phyloP scores from a whole-genome alignment of 2,329 filamentous ascomycete genomes.

The Aspergillus calidoustus region DNA sequence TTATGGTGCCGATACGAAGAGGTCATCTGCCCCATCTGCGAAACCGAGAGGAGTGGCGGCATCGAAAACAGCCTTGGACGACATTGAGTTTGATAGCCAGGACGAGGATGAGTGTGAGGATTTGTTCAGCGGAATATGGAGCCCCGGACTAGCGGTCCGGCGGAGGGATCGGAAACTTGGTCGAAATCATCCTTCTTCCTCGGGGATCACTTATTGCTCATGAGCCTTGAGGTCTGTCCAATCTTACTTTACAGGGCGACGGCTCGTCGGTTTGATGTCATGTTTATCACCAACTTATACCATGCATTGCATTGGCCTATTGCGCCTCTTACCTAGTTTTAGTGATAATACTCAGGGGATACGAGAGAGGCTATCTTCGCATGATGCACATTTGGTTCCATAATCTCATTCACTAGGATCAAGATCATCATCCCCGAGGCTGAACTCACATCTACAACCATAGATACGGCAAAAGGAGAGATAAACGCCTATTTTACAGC shows the following conservation, averaged over 20 bases:
- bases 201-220: conserved; percentile 27
- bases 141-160: conserved; percentile 54
- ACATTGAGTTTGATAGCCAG: conserved; percentile 66
- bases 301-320: neutral
- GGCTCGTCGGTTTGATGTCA: neutral
- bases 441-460: neutral
- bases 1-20: conserved; percentile 9
- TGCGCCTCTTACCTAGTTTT: neutral
- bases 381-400: neutral
- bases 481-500: neutral
- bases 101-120: conserved; percentile 72
- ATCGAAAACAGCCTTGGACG: conserved; percentile 29
- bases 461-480: neutral
- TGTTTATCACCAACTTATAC: neutral
- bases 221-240: neutral
- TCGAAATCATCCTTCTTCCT: conserved; percentile 30
- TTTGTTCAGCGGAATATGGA: conserved; percentile 67
- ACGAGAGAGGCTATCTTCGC: neutral
- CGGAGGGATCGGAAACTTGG: conserved; percentile 48
- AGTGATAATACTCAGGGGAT: neutral
- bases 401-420: neutral
- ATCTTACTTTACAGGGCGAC: neutral
- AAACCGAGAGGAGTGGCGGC: conserved; percentile 6
- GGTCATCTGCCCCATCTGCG: neutral
- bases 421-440: neutral